Conservation (phyloP, 139 green algal genomes). For the Desmodesmus armatus region DNA sequence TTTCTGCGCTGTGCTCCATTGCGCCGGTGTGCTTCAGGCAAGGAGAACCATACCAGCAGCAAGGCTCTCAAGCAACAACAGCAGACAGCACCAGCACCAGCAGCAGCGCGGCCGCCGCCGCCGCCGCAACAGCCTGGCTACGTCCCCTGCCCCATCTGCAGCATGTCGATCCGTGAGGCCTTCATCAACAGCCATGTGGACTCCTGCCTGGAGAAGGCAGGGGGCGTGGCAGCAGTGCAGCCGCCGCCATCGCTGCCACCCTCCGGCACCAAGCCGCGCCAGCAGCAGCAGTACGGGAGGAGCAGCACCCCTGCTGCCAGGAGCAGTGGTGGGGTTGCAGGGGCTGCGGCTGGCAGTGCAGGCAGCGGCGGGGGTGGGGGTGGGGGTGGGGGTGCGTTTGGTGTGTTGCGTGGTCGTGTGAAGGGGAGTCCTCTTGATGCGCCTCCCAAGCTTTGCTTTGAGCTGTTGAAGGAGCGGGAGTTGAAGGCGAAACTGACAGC, state of each 20-base stretch:
- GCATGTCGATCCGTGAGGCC: background rate
- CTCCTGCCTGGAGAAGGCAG: constrained; percentile 5
- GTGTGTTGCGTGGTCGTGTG: no score
- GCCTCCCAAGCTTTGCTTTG: constrained; percentile 49
- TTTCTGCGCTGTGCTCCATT: no score
- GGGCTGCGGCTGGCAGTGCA: background rate
- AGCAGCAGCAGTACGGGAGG: background rate
- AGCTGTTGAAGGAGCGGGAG: constrained; percentile 51
- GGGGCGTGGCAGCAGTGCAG: background rate
- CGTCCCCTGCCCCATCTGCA: constrained; percentile 41
- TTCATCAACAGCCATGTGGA: constrained; percentile 46
- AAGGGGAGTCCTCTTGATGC: no score
- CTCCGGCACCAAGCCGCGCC: background rate
- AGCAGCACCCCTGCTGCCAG: background rate
- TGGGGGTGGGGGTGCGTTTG: background rate
- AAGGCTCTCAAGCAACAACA: background rate
- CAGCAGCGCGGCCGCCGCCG: no score
- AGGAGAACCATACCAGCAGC: constrained; percentile 9
- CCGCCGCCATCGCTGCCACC: constrained; percentile 11
- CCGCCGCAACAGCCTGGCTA: constrained; percentile 29
- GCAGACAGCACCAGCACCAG: constrained; percentile 1
- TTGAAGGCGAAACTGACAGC: constrained; percentile 40
- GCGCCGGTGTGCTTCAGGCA: constrained; percentile 8
- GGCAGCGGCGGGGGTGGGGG: background rate
- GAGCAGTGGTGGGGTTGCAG: background rate